Evolutionary conservation across 768 basidiomycete species (phyloP).

Genomic region (Leccinum truebloodii): DNA sequence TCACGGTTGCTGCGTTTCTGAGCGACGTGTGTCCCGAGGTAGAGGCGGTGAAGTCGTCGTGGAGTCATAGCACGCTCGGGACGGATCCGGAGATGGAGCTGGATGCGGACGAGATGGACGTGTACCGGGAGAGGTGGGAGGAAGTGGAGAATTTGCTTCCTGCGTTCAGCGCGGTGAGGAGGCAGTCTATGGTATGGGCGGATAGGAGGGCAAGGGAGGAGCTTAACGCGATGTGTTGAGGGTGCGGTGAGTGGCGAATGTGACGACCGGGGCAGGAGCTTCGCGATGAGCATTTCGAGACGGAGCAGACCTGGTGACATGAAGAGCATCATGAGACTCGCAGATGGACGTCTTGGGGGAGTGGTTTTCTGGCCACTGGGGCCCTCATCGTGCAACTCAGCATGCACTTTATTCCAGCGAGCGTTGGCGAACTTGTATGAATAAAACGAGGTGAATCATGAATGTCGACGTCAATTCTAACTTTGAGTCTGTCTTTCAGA

Average conservation of each 20-base stretch:
- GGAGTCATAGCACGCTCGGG: slow-evolving; percentile 3
- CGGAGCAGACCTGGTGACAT: background rate
- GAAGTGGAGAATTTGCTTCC: slow-evolving; percentile 26
- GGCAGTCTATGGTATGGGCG: slow-evolving; percentile 16
- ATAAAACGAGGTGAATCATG: background rate
- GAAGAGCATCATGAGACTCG: background rate
- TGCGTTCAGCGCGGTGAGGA: slow-evolving; percentile 22
- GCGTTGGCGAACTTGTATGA: background rate
- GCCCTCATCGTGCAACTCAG: background rate
- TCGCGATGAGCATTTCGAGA: background rate
- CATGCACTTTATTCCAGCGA: background rate
- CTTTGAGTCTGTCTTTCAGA: no score
- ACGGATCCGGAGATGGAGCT: slow-evolving; percentile 3
- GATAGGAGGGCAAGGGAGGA: background rate
- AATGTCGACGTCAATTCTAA: background rate
- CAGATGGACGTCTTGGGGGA: background rate
- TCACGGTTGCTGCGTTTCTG: slow-evolving; percentile 27
- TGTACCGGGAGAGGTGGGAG: slow-evolving; percentile 21
- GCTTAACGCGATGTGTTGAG: background rate
- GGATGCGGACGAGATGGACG: slow-evolving; percentile 8
- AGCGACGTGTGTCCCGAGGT: slow-evolving; percentile 27
- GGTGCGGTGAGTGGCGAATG: background rate
- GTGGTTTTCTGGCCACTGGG: background rate
- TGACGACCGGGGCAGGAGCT: no score
- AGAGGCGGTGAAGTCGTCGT: slow-evolving; percentile 12